These are phyloP conservation scores for Neonectria hederae DNA, from an alignment of 2,329 filamentous ascomycete genomes.

Conservation along the genomic window DNA sequence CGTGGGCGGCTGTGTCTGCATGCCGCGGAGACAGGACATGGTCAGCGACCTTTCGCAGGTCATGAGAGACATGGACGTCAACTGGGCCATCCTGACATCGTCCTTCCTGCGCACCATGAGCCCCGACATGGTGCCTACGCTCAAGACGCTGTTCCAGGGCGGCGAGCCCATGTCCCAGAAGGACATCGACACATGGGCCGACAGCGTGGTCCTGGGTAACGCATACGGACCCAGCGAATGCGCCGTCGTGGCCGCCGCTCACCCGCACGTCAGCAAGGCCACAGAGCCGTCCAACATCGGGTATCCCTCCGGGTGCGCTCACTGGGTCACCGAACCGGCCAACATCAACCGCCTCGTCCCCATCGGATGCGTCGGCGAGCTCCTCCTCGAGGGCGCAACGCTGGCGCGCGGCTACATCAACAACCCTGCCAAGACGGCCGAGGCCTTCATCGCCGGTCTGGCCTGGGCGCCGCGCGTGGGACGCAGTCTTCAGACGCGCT, in stretches of 20 bases:
- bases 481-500: background rate
- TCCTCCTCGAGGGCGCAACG: background rate
- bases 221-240: constrained; percentile 19
- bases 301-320: background rate
- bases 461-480: background rate
- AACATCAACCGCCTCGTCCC: constrained; percentile 6
- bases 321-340: constrained; percentile 16
- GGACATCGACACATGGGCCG: constrained; percentile 7
- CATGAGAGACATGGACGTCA: constrained; percentile 13
- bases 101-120: constrained; percentile 14
- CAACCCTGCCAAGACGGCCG: background rate
- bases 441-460: background rate
- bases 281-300: constrained; percentile 9
- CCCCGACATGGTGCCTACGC: constrained; percentile 6
- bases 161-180: constrained; percentile 15
- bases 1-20: constrained; percentile 35
- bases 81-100: constrained; percentile 6
- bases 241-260: constrained; percentile 9
- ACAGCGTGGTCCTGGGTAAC: constrained; percentile 1
- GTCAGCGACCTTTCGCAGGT: constrained; percentile 17
- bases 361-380: background rate
- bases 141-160: constrained; percentile 17
- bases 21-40: constrained; percentile 32
- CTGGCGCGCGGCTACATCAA: constrained; percentile 18
- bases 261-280: background rate